A percentile compares a stretch with the other conserved stretches of the same genome.
Conservation (phyloP, 1,139 yeast species). For the Suhomyces coccinellae region DNA sequence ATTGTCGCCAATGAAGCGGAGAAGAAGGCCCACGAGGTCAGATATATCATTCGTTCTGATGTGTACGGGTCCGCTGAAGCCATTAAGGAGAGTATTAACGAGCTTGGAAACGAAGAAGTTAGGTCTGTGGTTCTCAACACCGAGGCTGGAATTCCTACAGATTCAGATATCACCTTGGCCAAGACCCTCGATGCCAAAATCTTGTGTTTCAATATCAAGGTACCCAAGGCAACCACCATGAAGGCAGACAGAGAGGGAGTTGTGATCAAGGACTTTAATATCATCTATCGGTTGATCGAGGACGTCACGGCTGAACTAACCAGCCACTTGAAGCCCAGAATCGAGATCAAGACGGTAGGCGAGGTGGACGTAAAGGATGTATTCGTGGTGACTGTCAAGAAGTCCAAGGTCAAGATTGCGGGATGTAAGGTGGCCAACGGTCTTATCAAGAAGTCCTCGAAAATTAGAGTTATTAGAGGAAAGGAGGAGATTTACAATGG, state of each 20-base stretch:
- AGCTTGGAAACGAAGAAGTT: constrained; percentile 85
- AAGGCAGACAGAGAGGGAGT: constrained; percentile 64
- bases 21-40: constrained; percentile 35
- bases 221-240: constrained; percentile 62
- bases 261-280: constrained; percentile 65
- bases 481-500: constrained; percentile 64
- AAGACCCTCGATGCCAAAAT: constrained; percentile 71
- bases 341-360: constrained; percentile 66
- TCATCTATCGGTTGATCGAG: constrained; percentile 86
- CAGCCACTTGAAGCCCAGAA: constrained; percentile 61
- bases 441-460: constrained; percentile 55
- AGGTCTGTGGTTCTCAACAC: constrained; percentile 63
- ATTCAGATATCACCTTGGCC: constrained; percentile 81
- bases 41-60: constrained; percentile 82
- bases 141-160: constrained; percentile 86
- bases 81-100: constrained; percentile 69
- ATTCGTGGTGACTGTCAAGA: constrained; percentile 61
- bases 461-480: constrained; percentile 64
- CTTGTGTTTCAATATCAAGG: constrained; percentile 72
- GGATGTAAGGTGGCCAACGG: constrained; percentile 89
- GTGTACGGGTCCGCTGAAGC: constrained; percentile 74
- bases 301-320: constrained; percentile 72
- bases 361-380: constrained; percentile 71
- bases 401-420: constrained; percentile 62
- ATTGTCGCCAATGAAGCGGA: constrained; percentile 36